A percentile compares a stretch with the other conserved stretches of the same genome.
Conservation (phyloP, 2,329 filamentous ascomycete species). For the Bipolaris zeicola region DNA sequence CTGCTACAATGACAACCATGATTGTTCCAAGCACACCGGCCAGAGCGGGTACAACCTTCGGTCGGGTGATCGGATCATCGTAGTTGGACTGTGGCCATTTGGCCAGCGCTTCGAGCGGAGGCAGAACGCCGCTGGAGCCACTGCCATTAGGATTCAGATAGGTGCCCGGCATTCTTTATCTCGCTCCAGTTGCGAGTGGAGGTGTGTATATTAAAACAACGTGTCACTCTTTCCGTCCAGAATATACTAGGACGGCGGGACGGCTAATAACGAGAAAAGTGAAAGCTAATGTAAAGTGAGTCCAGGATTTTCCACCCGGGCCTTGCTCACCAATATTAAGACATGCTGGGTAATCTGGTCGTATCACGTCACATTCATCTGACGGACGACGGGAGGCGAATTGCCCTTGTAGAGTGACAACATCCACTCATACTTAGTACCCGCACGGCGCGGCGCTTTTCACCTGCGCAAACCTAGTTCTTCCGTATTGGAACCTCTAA, state of each 20-base stretch:
- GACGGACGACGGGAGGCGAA: too few species aligned
- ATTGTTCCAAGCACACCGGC: constrained; percentile 15
- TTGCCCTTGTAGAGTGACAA: too few species aligned
- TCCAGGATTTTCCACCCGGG: too few species aligned
- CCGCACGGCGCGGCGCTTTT: too few species aligned
- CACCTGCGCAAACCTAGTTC: too few species aligned
- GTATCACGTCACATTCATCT: too few species aligned
- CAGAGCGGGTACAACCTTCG: constrained; percentile 11
- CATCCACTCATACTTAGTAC: too few species aligned
- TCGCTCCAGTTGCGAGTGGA: background rate
- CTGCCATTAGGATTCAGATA: constrained; percentile 2
- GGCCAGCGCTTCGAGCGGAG: constrained; percentile 17
- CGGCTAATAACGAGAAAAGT: too few species aligned
- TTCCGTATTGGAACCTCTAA: too few species aligned
- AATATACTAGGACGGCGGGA: background rate
- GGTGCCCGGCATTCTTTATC: background rate
- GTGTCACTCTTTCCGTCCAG: background rate
- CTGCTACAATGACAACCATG: constrained; percentile 13
- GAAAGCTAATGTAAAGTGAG: too few species aligned
- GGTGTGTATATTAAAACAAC: background rate
- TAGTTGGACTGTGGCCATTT: constrained; percentile 25
- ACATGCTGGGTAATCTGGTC: too few species aligned
- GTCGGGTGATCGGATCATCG: constrained; percentile 12
- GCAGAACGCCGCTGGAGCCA: constrained; percentile 15
- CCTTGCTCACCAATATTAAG: too few species aligned